Evolutionary conservation across 805 yeast genomes (phyloP), one percentile per base, ranked within the genome.

Genomic region (Suhomyces xylopsoci): DNA sequence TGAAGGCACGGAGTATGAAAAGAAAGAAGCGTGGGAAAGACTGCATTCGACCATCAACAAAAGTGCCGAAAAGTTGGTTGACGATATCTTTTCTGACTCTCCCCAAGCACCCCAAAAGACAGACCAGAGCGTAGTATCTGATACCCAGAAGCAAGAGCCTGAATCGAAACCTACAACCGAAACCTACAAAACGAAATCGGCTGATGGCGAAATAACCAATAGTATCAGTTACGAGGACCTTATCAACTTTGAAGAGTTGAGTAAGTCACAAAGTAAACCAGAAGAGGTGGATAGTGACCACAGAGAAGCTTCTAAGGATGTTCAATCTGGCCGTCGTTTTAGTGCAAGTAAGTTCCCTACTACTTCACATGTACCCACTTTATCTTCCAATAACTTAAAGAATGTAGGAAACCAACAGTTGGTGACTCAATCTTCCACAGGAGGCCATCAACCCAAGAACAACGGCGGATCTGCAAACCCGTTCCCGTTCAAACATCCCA

Each of bases 11-110:
- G 64, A 63, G 22, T 64, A 64, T 36, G 68, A 66, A 30, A 62
- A 55, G 47, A 67, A 64, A 34, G 78, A 74, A 51, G 74, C 77
- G 1, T 74, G 79, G 79, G 68, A 71, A 48, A 62, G 56, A 30
- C 62, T 50, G 40, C 58, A 60, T 2, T 47, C 61, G 0, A 55
- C 57, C 7, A 61, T 66, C 20, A 70, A 69, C 51, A 62, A 58
- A 22, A 62, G 67, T 34, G 74, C 79, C 3, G 74, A 66, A 51
- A 67, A 62, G 47, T 60, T 75, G 46, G 78, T 65, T 1, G 77
- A 74, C 50, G 78, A 73, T 57, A 74, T 75, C n/a, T 75, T 75
- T 54, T 67, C 68, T 0, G 59, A 63, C 24, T 14, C 41, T 15
- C 56, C 53, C 3, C 40, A 12, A 50, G 20, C 53, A 5, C 17